Base-by-base conservation (phyloP, 83 land plant genomes). In the Larix sibirica region DNA sequence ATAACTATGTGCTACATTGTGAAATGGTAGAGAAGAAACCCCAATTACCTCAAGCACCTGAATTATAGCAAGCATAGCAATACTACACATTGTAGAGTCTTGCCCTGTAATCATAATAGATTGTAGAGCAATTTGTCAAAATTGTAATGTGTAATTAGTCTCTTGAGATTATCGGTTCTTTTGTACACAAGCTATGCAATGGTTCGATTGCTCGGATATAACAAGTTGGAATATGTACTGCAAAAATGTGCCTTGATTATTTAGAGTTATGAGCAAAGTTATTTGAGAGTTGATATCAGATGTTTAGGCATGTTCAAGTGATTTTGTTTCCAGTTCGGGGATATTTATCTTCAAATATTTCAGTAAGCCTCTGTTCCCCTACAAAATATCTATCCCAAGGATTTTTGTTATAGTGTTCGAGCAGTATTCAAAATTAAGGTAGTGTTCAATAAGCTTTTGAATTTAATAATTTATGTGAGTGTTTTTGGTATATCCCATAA, bases 11-110 rank as follows among this genome's bases (percentile, higher is more conserved):
- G 64, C 81, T 90, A 33, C 83, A 90, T 5, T 90, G 83, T 63
- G 91, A 90, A 2, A 65, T 80, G 88, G 7, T 90, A 83, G 90
- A 90, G 65, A 88, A 83, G 66, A 81, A 81, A 65, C 91, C 90
- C 31, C 85, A 80, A 47, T 62, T 90, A 74, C 87, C 91, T 56
- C 85, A 83, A 84, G 44, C 50, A 40, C 42, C 77, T n/a, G 77
- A 73, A 42, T 73, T n/a, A 73, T 73, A 73, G 56, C 77, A 21
- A 9, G 77, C 56, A 21, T 73, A 28, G 42, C 28, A 44, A 4
- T 69, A 7, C 17, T n/a, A 17, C 74, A 69, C 18, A n/a, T 2
- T 36, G 21, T 18, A 40, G 74, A 26, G 42, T n/a, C 56, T 56
- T 73, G 77, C 77, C 77, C 77, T 73, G 77, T 73, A 73, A 73